Base-by-base conservation (phyloP, 2,329 filamentous ascomycete genomes). In the Colletotrichum endophyticum region DNA sequence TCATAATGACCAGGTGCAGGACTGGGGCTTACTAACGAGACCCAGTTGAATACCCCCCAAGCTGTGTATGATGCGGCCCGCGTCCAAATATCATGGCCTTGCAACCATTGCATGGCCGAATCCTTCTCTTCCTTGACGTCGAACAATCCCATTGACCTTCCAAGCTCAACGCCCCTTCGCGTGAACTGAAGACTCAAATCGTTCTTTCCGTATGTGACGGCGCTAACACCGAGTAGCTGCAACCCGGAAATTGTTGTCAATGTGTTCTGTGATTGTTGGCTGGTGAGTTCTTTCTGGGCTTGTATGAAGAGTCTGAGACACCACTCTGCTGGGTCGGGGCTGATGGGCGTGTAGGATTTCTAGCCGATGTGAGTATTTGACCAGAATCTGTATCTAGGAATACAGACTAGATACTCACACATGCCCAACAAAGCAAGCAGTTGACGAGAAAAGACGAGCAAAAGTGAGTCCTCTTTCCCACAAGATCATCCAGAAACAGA, bases 21-120 rank as follows among this genome's bases (percentile, higher is more conserved):
- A 39, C 2, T 2, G 9, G 32, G 25, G 27, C 22, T 36, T 22
- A 75, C 73, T 68, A 2, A 76, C 73, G 57, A 68, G 8, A 73
- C 66, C 78, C 77, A 79, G 8, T 78, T 79, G 28, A 78, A 79
- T 2, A 79, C 75, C 2, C 83, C 82, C 83, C 83, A 84, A 1
- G 83, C 81, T 4, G 82, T 82, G n/a, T 81, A 81, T 3, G 78
- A 79, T 6, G 70, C 73, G 9, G 70, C 57, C 19, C 39, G 44
- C 6, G 28, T 62, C 73, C 73, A 76, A 9, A 63, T 12, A 6
- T 39, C 12, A 28, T 73, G 32, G 3, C 57, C 63, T 13, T 3
- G 36, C 6, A 75, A 4, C 73, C 73, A 75, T 30, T 19, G 44
- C 8, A 7, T 39, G 1, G 73, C 73, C 9, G 73, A 75, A 22